A percentile compares a stretch with the other conserved stretches of the same genome.
Conservation (phyloP, 2,329 filamentous ascomycete genomes). For the Trichoderma pleuroti region DNA sequence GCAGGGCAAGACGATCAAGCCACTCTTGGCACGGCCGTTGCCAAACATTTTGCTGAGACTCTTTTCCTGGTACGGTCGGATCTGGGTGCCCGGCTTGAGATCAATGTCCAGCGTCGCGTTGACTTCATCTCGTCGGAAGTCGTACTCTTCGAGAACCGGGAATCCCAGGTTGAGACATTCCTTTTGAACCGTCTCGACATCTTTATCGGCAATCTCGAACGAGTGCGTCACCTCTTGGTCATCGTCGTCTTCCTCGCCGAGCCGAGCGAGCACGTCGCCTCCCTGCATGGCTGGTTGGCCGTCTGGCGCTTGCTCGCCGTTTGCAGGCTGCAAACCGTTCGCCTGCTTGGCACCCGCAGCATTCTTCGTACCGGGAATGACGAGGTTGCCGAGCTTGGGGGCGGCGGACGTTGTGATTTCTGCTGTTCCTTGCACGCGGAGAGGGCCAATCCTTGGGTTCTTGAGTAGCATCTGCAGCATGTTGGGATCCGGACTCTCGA, state of each 20-base stretch:
- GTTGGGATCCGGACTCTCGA: slow-evolving; percentile 84
- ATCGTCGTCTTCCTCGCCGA: slow-evolving; percentile 83
- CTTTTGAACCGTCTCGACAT: slow-evolving; percentile 83
- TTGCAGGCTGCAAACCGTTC: slow-evolving; percentile 33
- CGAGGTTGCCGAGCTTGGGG: slow-evolving; percentile 79
- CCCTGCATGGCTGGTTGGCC: slow-evolving; percentile 51
- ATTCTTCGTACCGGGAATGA: slow-evolving; percentile 92
- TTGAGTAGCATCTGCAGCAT: slow-evolving; percentile 84
- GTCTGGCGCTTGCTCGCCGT: slow-evolving; percentile 40
- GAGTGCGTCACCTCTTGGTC: slow-evolving; percentile 84
- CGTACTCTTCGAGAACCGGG: slow-evolving; percentile 92
- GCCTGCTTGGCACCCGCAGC: slow-evolving; percentile 84
- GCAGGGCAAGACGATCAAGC: slow-evolving; percentile 94
- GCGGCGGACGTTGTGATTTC: slow-evolving; percentile 78
- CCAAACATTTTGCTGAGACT: slow-evolving; percentile 99
- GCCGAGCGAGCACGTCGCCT: slow-evolving; percentile 66
- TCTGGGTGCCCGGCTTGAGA: slow-evolving; percentile 81
- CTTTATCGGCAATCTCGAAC: slow-evolving; percentile 81
- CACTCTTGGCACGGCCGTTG: slow-evolving; percentile 93
- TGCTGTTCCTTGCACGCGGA: slow-evolving; percentile 67
- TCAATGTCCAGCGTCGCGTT: slow-evolving; percentile 95
- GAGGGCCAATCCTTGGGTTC: slow-evolving; percentile 75
- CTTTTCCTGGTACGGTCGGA: slow-evolving; percentile 94
- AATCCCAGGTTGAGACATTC: slow-evolving; percentile 82
- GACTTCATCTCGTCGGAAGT: slow-evolving; percentile 85